Evolutionary conservation across 306 rosid species (phyloP).

Genomic region (Macrotyloma uniflorum): DNA sequence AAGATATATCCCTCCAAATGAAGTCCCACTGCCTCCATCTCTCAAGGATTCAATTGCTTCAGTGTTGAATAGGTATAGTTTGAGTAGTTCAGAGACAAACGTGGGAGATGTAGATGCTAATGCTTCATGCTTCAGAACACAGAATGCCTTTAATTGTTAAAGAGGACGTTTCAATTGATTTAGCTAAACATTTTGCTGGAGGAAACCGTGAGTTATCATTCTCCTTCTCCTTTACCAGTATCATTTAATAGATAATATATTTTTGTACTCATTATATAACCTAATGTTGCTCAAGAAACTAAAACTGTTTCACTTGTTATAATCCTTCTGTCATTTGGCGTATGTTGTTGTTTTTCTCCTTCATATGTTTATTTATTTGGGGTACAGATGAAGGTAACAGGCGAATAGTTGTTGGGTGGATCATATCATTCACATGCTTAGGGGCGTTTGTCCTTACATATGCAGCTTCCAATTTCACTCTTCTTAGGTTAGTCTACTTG

Average conservation of each 20-base stretch:
- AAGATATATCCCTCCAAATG: conserved; percentile 87
- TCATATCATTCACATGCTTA: conserved; percentile 64
- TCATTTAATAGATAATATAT: conserved; percentile 16
- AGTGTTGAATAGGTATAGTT: conserved; percentile 19
- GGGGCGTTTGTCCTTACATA: conserved; percentile 76
- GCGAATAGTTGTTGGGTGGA: conserved; percentile 72
- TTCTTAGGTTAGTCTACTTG: conserved; percentile 59
- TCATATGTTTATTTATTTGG: not conserved
- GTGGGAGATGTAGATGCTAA: conserved; percentile 33
- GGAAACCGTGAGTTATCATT: conserved; percentile 60
- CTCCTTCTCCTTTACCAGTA: conserved; percentile 16
- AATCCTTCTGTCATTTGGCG: conserved; percentile 6
- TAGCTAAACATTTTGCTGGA: conserved; percentile 46
- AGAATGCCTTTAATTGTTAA: conserved; percentile 51
- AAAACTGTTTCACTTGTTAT: not conserved
- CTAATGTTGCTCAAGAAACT: not conserved
- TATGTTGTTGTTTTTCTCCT: conserved; percentile 6
- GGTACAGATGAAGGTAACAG: conserved; percentile 61
- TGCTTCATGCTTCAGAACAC: conserved; percentile 47
- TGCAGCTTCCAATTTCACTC: conserved; percentile 67
- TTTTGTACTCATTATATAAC: not conserved
- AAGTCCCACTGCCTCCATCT: conserved; percentile 78
- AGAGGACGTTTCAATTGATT: conserved; percentile 48
- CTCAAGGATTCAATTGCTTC: conserved; percentile 59
- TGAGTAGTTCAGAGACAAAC: conserved; percentile 26